Evolutionary conservation across 306 rosid genomes (phyloP), one percentile per base, ranked within the genome.

Genomic region (Aeschynomene evenia): DNA sequence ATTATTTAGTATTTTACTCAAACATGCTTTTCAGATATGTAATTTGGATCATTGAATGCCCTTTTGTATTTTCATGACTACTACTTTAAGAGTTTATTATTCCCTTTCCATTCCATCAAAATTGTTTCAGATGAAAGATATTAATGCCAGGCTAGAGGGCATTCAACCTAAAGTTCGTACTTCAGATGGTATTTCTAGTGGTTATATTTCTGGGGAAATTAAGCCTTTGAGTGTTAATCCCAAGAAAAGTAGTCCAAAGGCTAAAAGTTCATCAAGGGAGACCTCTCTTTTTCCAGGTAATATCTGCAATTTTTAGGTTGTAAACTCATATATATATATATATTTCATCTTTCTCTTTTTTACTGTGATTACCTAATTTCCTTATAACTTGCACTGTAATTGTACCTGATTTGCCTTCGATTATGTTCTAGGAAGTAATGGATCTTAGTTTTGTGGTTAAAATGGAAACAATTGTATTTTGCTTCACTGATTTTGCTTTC

Each of bases 141-240:
- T 95, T 70, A 95, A 95, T 82, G 96, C 99, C 31, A 87, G 96
- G 77, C 77, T 95, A 21, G 99, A 95, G 87, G 96, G 92, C 71
- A 86, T 91, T 83, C 87, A 90, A 63, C 96, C 97, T 31, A 91
- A 91, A 81, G 75, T 80, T 79, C 86, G 80, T 61, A 79, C 93
- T 53, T 74, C 95, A 39, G 96, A 89, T 84, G 89, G 87, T 71
- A 76, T 81, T 51, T 22, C 87, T 19, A 65, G 87, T 75, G 88
- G 86, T 78, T 87, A 79, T 82, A 50, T 83, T 64, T 53, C 88
- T 66, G 95, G 86, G 58, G 99, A 95, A 75, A 81, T 68, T 58
- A 95, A 86, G 74, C 83, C 85, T 31, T 71, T 72, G 64, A 82
- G 69, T 80, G 76, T 67, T 72, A 88, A 83, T 81, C 71, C 85